Conservation (phyloP, 352 stramenopile genomes). For the Pythium biforme region DNA sequence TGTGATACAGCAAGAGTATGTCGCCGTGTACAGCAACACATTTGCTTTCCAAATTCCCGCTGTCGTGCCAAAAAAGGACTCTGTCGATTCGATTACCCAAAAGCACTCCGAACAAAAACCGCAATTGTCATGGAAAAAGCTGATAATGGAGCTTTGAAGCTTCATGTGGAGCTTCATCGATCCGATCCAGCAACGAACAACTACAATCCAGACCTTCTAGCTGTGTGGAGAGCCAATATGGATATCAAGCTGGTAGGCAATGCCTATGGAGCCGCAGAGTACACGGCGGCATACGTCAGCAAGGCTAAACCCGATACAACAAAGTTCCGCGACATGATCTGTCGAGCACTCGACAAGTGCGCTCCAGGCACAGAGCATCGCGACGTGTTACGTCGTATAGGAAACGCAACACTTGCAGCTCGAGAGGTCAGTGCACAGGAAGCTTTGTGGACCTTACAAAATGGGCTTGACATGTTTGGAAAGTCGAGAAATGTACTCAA, state of each 20-base stretch:
- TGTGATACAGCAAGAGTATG: not conserved
- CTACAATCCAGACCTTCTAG: conserved; percentile 5
- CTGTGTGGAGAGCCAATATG: conserved; percentile 30
- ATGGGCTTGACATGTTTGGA: not conserved
- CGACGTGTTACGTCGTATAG: not conserved
- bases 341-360: conserved; percentile 4
- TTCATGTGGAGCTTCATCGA: not conserved
- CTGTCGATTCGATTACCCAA: conserved; percentile 12
- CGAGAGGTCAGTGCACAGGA: conserved; percentile 14
- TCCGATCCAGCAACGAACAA: conserved; percentile 10
- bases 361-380: not conserved
- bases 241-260: conserved; percentile 30
- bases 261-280: conserved; percentile 28
- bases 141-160: not conserved
- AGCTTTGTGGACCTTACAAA: not conserved
- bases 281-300: conserved; percentile 31
- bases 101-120: not conserved
- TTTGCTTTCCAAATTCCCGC: not conserved
- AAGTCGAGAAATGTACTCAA: not conserved
- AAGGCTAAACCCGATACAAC: conserved; percentile 26
- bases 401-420: not conserved
- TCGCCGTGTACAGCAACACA: conserved; percentile 10
- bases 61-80: conserved; percentile 2
- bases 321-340: conserved; percentile 11
- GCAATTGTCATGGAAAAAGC: not conserved